Evolutionary conservation across 2,329 filamentous ascomycete species (phyloP), one percentile per base, ranked within the genome.

Genomic region (Pseudocercospora ulei): DNA sequence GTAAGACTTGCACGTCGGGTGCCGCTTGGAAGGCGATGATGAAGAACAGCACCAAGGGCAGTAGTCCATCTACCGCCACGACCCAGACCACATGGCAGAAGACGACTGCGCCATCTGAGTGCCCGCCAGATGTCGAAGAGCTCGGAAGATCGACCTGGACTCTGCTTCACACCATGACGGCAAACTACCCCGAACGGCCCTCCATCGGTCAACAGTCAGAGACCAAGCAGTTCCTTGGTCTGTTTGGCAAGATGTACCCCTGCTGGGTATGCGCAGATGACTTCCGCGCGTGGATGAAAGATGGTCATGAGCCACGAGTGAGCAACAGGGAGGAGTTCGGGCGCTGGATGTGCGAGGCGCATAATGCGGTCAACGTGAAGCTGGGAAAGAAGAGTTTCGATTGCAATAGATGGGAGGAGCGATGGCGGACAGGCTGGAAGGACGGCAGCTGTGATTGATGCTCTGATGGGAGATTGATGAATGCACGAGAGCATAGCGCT

Each of bases 231-330:
- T 96, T 98, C 64, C 71, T 98, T 53, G 66, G 68, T 14, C 69
- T 86, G 2, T 93, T 98, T 60, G 78, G 82, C 16, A 81, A 80
- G 51, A 64, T 96, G 12, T 98, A 98, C 58, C 90, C 90, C 3
- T 98, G 90, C 68, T 94, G 87, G 85, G 75, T 82, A 2, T 98
- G 90, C 62, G 90, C 87, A 20, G 81, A 88, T 44, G 88, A 96
- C 58, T 95, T 98, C 61, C 80, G 80, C 60, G 61, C 60, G 0
- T 96, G 88, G 72, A 79, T 96, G 67, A 70, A 68, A 46, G 71
- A 72, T 48, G 67, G 68, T 2, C 81, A 87, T 49, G 73, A 75
- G 56, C 78, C 88, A 24, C 56, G 65, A 39, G 64, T 79, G 11
- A 68, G 66, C 42, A 68, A 65, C 30, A 60, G 73, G 39, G 73